phyloP scores from a whole-genome alignment of 345 rosid genomes.

The Carallia brachiata region DNA sequence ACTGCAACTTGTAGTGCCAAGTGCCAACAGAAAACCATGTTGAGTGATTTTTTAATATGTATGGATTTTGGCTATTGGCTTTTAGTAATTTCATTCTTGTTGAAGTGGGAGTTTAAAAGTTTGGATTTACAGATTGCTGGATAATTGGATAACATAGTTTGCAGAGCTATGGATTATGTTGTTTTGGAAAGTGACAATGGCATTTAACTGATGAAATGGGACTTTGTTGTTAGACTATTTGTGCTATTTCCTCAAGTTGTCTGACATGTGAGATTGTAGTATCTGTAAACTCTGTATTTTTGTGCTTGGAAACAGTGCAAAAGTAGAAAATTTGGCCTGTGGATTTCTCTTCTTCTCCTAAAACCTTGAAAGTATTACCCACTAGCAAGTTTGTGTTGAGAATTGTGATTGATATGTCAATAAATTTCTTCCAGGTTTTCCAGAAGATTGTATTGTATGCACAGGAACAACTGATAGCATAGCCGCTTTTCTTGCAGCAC shows the following conservation, averaged over 20 bases:
- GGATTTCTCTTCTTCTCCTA: background rate
- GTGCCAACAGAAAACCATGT: too few species aligned
- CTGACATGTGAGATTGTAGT: background rate
- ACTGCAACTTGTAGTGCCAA: background rate
- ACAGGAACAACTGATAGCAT: constrained; percentile 93
- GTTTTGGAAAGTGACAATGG: background rate
- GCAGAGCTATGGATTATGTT: background rate
- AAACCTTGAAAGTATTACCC: background rate
- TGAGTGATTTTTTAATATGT: too few species aligned
- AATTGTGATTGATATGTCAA: constrained; percentile 10
- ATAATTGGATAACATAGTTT: background rate
- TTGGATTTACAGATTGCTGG: background rate
- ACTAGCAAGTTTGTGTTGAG: background rate
- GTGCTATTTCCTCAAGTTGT: background rate
- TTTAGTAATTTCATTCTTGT: too few species aligned
- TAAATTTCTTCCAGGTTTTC: constrained; percentile 55
- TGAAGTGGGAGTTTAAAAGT: background rate
- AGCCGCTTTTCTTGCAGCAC: constrained; percentile 96
- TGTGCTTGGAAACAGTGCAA: background rate
- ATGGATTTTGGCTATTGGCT: too few species aligned
- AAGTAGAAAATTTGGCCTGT: background rate
- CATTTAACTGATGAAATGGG: background rate
- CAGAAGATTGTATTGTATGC: constrained; percentile 67
- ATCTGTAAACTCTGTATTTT: background rate
- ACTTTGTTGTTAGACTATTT: background rate